Conservation (phyloP, 805 yeast genomes). For the Saccharomycopsis selenospora region DNA sequence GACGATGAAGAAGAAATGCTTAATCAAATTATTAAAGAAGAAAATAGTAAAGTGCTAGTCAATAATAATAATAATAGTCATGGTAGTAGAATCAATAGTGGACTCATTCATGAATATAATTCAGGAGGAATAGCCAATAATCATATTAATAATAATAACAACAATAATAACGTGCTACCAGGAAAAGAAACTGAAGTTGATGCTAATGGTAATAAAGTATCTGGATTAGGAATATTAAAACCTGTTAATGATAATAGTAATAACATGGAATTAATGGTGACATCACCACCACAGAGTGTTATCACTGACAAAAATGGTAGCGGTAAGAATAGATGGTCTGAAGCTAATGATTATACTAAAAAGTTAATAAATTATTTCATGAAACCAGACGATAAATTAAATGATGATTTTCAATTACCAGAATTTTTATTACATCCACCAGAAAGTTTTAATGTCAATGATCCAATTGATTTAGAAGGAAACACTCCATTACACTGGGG, state of each 20-base stretch:
- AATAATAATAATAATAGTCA: background rate
- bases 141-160: background rate
- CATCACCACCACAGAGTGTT: background rate
- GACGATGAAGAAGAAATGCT: background rate
- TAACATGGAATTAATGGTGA: no score
- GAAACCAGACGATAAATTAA: constrained; percentile 45
- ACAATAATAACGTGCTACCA: no score
- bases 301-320: constrained; percentile 1
- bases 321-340: constrained; percentile 24
- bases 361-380: constrained; percentile 47
- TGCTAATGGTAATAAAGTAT: background rate
- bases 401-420: constrained; percentile 42
- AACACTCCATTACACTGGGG: constrained; percentile 98
- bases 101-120: background rate
- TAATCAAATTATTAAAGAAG: constrained; percentile 3
- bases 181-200: no score
- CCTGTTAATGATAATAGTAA: background rate
- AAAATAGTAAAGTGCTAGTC: background rate
- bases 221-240: background rate
- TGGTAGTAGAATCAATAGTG: background rate
- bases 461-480: constrained; percentile 86
- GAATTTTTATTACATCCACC: constrained; percentile 58
- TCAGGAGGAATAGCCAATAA: background rate
- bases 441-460: constrained; percentile 58
- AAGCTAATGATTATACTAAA: constrained; percentile 35